Evolutionary conservation across 1,284 basidiomycete genomes (phyloP), one percentile per base, ranked within the genome.

Genomic region (Pterula multifida): DNA sequence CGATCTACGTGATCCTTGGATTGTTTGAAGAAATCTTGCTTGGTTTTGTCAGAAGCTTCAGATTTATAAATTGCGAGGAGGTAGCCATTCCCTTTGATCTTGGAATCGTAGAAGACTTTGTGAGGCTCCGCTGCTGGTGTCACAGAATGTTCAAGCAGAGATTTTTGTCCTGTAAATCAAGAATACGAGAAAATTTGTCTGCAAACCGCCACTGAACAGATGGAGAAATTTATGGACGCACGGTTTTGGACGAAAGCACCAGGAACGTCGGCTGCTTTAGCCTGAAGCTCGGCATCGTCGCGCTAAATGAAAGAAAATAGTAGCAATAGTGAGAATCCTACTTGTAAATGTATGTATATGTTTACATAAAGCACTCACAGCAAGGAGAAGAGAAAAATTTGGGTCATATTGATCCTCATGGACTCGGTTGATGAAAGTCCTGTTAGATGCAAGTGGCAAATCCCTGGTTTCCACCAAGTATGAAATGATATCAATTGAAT

Each of bases 401-500:
- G 81, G 78, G 60, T 83, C 79, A 55, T 75, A 67, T 44, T 65
- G 65, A 26, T 73, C 72, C 32, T 71, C 68, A 62, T 84, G 80
- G 48, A 82, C 63, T 54, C 65, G 66, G 35, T 62, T 60, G 52
- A 72, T 66, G 47, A 76, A 59, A 19, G 66, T 60, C 15, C 64
- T 65, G n/a, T 64, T 63, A 4, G 62, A 54, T 49, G 58, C 58
- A 50, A 65, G 71, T 63, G 67, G 63, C 54, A 56, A 63, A 11
- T 67, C 62, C 3, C 75, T 70, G 49, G 70, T 61, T 56, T 68
- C 62, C 53, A 76, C 61, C 47, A 82, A 67, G 57, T 75, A 72
- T 22, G 62, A 57, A 17, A 70, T 67, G 46, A 76, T 78, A 12
- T 71, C 70, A 52, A 61, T 63, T 3, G 77, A 78, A 58, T 65